Conservation (phyloP, 75 land plant species). For the Sequoia sempervirens region DNA sequence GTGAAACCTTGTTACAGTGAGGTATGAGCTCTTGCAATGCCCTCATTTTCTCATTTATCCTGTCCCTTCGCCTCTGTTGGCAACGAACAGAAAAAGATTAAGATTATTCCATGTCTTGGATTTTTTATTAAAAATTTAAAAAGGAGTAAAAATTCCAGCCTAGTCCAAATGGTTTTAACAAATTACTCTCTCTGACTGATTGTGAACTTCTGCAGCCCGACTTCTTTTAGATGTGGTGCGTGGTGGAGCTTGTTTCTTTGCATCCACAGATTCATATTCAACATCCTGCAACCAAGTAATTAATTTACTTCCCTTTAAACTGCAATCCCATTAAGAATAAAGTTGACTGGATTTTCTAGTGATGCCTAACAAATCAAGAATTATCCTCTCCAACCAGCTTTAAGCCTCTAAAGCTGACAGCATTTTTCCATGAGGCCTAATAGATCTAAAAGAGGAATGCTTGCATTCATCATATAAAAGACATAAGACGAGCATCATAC, state of each 20-base stretch:
- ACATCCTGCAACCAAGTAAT: constrained; percentile 42
- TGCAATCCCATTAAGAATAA: constrained; percentile 4
- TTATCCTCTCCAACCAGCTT: not conserved
- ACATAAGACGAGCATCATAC: not conserved
- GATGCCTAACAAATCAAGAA: not conserved
- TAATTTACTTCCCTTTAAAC: not conserved
- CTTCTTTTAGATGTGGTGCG: constrained; percentile 67
- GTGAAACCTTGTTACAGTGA: too few relatives aligned
- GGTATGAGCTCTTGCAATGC: constrained; percentile 69
- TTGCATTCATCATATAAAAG: not conserved
- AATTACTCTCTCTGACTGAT: constrained; percentile 80
- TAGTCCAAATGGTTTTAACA: not conserved
- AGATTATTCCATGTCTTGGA: not conserved
- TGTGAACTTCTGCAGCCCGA: constrained; percentile 92
- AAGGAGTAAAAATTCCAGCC: not conserved
- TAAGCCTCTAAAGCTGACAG: not conserved
- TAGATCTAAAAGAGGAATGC: not conserved
- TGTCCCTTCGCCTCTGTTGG: constrained; percentile 57
- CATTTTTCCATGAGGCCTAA: not conserved
- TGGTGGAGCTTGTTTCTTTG: constrained; percentile 33
- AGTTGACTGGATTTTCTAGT: not conserved
- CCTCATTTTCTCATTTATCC: constrained; percentile 69
- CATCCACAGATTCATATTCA: constrained; percentile 49
- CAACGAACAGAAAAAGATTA: not conserved
- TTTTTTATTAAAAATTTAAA: not conserved